Percentiles rank a stretch among this genome's conserved stretches.
phyloP scores from a whole-genome alignment of 2,329 filamentous ascomycete genomes.

The Colletotrichum zoysiae region DNA sequence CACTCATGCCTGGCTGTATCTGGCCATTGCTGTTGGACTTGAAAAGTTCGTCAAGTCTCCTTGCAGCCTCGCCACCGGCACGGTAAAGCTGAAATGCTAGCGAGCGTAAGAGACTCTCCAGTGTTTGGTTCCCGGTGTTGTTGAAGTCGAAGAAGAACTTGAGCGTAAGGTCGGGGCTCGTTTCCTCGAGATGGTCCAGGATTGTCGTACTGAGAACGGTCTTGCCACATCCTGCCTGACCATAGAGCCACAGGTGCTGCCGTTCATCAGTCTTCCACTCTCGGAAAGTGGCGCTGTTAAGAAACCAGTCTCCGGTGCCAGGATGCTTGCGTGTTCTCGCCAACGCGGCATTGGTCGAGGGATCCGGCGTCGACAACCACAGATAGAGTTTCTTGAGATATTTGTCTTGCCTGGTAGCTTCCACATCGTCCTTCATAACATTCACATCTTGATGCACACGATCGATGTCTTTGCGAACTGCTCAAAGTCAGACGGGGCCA shows the following conservation, averaged over 20 bases:
- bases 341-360: constrained; percentile 29
- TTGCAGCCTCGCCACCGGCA: not conserved
- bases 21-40: not conserved
- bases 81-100: constrained; percentile 44
- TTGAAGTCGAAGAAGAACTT: constrained; percentile 45
- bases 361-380: constrained; percentile 39
- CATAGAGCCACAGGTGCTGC: constrained; percentile 44
- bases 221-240: constrained; percentile 43
- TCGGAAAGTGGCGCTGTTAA: constrained; percentile 26
- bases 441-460: too few relatives aligned
- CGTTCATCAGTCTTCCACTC: constrained; percentile 40
- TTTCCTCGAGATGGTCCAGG: constrained; percentile 33
- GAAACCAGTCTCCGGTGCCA: constrained; percentile 41
- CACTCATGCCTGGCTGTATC: fast-evolving
- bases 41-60: constrained; percentile 17
- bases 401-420: too few relatives aligned
- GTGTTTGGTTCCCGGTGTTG: constrained; percentile 42
- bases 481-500: not conserved
- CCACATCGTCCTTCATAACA: too few relatives aligned
- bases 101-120: constrained; percentile 39
- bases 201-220: constrained; percentile 40
- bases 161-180: not conserved
- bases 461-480: too few relatives aligned
- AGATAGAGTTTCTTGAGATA: not conserved
- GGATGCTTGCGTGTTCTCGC: constrained; percentile 36